phyloP scores from a whole-genome alignment of 2,329 filamentous ascomycete genomes.

The Neopestalotiopsis clavispora region DNA sequence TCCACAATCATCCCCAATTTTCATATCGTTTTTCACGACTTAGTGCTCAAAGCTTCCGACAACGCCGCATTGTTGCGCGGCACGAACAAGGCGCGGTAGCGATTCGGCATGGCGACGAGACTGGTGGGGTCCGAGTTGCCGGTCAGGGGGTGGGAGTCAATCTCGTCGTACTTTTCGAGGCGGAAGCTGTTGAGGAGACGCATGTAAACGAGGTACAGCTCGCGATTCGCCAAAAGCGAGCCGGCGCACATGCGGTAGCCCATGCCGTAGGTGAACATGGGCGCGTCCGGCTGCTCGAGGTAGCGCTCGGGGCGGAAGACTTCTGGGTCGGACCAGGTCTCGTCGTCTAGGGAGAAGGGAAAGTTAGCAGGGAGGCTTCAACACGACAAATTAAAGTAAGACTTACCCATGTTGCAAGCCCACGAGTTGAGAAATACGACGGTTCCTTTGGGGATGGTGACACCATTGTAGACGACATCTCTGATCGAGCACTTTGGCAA shows the following conservation, averaged over 20 bases:
- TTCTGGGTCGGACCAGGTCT: slow-evolving; percentile 63
- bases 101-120: slow-evolving; percentile 11
- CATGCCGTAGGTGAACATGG: slow-evolving; percentile 68
- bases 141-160: background rate
- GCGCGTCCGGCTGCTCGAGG: slow-evolving; percentile 66
- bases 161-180: slow-evolving; percentile 3
- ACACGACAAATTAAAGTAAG: background rate
- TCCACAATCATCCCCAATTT: too few species aligned
- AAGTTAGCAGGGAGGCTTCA: background rate
- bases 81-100: slow-evolving; percentile 8
- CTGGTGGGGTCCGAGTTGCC: slow-evolving; percentile 6
- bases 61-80: background rate
- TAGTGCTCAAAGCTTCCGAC: background rate
- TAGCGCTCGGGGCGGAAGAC: slow-evolving; percentile 66
- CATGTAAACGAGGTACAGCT: slow-evolving; percentile 69
- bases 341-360: background rate
- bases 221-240: slow-evolving; percentile 65
- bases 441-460: slow-evolving; percentile 64
- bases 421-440: slow-evolving; percentile 70
- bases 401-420: slow-evolving; percentile 69
- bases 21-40: background rate
- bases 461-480: slow-evolving; percentile 62
- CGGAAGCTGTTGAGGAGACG: slow-evolving; percentile 63
- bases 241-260: slow-evolving; percentile 73
- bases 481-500: slow-evolving; percentile 66